Evolutionary conservation across 192 early-diverging fungal genomes (phyloP), one percentile per base, ranked within the genome.

Genomic region (Coemansia sp.): DNA sequence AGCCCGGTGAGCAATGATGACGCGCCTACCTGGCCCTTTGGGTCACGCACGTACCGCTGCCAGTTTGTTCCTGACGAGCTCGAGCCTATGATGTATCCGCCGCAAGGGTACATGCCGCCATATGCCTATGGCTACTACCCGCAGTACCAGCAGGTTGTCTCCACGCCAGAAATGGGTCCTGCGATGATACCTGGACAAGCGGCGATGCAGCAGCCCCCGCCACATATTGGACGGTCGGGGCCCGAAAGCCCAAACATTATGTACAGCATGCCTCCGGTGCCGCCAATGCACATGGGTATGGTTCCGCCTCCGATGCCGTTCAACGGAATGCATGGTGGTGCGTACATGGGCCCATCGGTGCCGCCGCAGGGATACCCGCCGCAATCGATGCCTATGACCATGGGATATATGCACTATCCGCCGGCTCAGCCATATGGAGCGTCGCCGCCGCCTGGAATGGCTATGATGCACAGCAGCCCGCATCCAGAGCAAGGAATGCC

Each of bases 21-120:
- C 8, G 55, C 67, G 17, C 76, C 76, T 3, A 79, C 68, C n/a
- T 79, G 76, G 76, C 68, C 76, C 28, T 79, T 74, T 56, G 76
- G 76, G 21, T 46, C 59, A 15, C 67, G 76, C 52, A 70, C 76
- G 23, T 79, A 79, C 52, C 76, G 71, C 37, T 67, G 71, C 56
- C 76, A 79, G 76, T 79, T 74, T 68, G 58, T 62, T 3, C 28
- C 50, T 7, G 76, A 79, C 9, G 76, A 73, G 68, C 53, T 58
- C 1, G 76, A 79, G 24, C 61, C 65, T 3, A 73, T 77, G 59
- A 65, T 74, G 64, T 74, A 74, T 49, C 64, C 56, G 25, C 66
- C 61, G 31, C 71, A 69, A 51, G 64, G 67, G 11, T 79, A 65
- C 61, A 79, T 79, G 71, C 64, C 60, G 2, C 68, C 66, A 49